A percentile compares a stretch with the other conserved stretches of the same genome.
Evolutionary conservation across 139 green algal species (phyloP).

Genomic region (Chlamydomonas incerta): DNA sequence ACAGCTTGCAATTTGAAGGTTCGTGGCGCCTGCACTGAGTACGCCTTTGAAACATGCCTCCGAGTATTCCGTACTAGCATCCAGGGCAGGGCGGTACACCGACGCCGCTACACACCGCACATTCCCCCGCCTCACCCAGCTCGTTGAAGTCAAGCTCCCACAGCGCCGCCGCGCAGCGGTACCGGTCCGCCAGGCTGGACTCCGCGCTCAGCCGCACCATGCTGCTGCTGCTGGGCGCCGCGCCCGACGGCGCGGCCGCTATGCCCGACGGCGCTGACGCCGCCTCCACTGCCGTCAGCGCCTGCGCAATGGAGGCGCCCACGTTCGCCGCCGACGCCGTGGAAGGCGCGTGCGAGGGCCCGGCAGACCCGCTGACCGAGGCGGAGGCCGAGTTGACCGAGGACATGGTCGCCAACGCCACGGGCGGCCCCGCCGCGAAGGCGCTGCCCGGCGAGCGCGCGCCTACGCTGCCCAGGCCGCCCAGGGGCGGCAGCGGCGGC

Average conservation of each 20-base stretch:
- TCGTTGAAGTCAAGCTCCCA: constrained; percentile 72
- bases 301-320: background rate
- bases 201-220: constrained; percentile 15
- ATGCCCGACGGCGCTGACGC: no score
- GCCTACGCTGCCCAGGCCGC: background rate
- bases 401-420: background rate
- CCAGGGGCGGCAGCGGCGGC: background rate
- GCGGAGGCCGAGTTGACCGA: background rate
- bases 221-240: background rate
- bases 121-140: constrained; percentile 24
- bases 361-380: background rate
- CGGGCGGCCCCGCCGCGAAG: background rate
- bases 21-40: no score
- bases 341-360: constrained; percentile 2
- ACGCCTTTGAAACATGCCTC: no score
- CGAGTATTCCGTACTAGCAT: no score
- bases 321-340: background rate
- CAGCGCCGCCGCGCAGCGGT: constrained; percentile 54
- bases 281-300: background rate
- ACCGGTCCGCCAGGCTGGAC: constrained; percentile 42
- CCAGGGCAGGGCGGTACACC: no score
- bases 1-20: no score
- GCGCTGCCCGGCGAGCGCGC: no score
- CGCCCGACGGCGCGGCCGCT: background rate
- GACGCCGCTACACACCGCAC: no score